Evolutionary conservation across 805 yeast genomes (phyloP).

Genomic region (Metschnikowia amazonensis): DNA sequence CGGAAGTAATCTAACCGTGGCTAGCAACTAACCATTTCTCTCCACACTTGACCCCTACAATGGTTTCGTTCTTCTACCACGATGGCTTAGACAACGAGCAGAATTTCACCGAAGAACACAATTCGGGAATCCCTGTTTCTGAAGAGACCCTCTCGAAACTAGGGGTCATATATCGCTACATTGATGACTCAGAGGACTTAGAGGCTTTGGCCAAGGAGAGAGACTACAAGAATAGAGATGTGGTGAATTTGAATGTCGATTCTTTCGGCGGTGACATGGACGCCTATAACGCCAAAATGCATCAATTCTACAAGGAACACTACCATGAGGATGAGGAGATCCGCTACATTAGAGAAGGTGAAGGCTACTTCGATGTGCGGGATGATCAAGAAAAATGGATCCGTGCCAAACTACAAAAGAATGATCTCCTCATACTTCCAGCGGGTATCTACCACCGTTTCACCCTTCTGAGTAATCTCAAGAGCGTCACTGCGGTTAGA

Average conservation of each 20-base stretch:
- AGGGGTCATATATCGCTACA: slow-evolving; percentile 65
- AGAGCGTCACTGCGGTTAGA: slow-evolving; percentile 72
- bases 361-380: slow-evolving; percentile 88
- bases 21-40: background rate
- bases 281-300: slow-evolving; percentile 61
- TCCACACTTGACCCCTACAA: slow-evolving; percentile 9
- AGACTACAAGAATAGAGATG: slow-evolving; percentile 76
- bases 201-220: slow-evolving; percentile 66
- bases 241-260: slow-evolving; percentile 53
- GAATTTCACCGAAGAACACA: slow-evolving; percentile 62
- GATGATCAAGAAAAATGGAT: slow-evolving; percentile 66
- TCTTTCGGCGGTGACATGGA: slow-evolving; percentile 56
- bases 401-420: slow-evolving; percentile 56
- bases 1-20: background rate
- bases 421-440: slow-evolving; percentile 75
- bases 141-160: slow-evolving; percentile 47
- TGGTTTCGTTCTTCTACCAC: slow-evolving; percentile 55
- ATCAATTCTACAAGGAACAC: slow-evolving; percentile 76
- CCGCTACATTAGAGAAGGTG: slow-evolving; percentile 83
- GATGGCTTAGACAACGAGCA: slow-evolving; percentile 55
- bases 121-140: slow-evolving; percentile 60
- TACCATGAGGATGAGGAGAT: slow-evolving; percentile 97
- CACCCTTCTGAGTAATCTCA: slow-evolving; percentile 57
- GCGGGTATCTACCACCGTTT: slow-evolving; percentile 95
- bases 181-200: slow-evolving; percentile 51